phyloP scores from a whole-genome alignment of 2,329 filamentous ascomycete species.

The Ophiostoma sp. region DNA sequence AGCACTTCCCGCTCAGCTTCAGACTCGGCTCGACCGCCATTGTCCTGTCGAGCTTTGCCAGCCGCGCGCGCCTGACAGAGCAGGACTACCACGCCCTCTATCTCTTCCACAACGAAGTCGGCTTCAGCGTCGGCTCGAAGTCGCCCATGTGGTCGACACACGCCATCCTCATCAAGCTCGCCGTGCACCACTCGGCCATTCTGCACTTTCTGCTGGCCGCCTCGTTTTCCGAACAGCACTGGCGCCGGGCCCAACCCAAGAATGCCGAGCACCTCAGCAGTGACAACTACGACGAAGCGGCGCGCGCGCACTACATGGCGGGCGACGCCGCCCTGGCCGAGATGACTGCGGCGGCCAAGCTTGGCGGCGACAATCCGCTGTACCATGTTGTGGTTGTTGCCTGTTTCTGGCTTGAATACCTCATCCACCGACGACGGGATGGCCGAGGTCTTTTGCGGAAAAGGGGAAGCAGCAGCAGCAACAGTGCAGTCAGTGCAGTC shows the following conservation, averaged over 20 bases:
- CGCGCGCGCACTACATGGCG: not conserved
- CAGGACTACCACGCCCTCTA: constrained; percentile 15
- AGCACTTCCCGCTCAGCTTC: not conserved
- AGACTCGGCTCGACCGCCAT: not conserved
- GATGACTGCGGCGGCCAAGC: not conserved
- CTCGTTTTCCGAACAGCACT: constrained; percentile 19
- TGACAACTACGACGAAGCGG: not conserved
- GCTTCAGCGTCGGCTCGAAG: constrained; percentile 19
- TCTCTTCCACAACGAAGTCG: constrained; percentile 17
- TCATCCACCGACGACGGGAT: not conserved
- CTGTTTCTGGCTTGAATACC: not conserved
- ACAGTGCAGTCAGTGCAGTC: not conserved
- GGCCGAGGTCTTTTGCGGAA: not conserved
- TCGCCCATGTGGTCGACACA: constrained; percentile 21
- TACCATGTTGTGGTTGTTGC: not conserved
- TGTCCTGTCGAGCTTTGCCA: not conserved
- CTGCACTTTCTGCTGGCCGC: constrained; percentile 18
- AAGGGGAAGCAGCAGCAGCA: not conserved
- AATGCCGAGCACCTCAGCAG: not conserved
- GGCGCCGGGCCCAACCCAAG: not conserved
- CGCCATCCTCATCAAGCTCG: constrained; percentile 19
- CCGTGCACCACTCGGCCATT: constrained; percentile 18
- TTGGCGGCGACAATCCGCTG: not conserved
- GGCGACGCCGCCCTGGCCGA: not conserved
- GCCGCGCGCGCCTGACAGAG: constrained; percentile 7